Evolutionary conservation across 202 grass and related monocot genomes (phyloP).

Genomic region (Schoenoplectus triqueter): DNA sequence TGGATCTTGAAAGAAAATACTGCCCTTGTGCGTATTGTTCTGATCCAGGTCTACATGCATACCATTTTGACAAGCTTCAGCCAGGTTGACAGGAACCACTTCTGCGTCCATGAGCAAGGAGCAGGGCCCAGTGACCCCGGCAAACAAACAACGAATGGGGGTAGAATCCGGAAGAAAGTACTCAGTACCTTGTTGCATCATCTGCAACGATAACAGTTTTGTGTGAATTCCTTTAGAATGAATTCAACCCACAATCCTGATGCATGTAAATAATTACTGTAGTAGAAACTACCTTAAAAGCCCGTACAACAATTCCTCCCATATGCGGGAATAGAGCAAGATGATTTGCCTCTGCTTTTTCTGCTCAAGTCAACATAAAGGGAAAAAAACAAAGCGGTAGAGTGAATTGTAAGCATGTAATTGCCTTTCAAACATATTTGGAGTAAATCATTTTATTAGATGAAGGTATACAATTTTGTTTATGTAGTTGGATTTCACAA

Average conservation of each 20-base stretch:
- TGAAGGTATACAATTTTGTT: too few relatives aligned
- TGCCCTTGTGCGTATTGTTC: not conserved
- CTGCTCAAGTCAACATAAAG: not conserved
- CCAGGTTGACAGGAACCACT: not conserved
- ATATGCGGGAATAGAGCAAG: not conserved
- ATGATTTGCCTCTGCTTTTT: not conserved
- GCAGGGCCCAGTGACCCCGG: too few relatives aligned
- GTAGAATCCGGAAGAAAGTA: not conserved
- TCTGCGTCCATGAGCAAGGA: not conserved
- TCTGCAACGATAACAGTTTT: not conserved
- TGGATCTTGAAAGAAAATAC: not conserved
- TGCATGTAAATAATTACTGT: not conserved
- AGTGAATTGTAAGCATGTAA: not conserved
- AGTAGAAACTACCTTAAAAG: not conserved
- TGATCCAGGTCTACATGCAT: not conserved
- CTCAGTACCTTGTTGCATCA: not conserved
- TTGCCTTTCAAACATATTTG: too few relatives aligned
- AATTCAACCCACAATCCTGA: not conserved
- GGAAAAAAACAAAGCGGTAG: not conserved
- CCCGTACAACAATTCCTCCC: not conserved
- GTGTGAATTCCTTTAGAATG: not conserved
- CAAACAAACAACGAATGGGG: not conserved
- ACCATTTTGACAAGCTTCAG: not conserved
- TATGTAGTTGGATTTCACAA: not conserved
- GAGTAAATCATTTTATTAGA: too few relatives aligned